Evolutionary conservation across 106 monocot species (phyloP).

Genomic region (Xerophyta viscosa): DNA sequence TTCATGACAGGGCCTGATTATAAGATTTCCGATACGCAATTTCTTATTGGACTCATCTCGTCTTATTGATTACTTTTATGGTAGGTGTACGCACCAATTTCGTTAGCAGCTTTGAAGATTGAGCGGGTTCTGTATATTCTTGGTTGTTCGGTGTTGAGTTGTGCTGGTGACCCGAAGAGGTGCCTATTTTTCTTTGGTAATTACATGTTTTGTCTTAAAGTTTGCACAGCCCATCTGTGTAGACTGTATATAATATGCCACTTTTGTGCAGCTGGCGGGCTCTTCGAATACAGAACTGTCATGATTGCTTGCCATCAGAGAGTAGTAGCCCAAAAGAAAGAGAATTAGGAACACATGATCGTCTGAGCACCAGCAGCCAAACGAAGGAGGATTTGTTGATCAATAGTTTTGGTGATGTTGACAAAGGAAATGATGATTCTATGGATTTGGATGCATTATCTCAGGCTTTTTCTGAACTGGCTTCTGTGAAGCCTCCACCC

Average conservation of each 20-base stretch:
- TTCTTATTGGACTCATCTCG: not conserved
- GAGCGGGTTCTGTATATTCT: slow-evolving; percentile 64
- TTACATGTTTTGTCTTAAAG: not conserved
- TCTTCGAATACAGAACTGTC: slow-evolving; percentile 59
- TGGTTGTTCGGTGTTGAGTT: slow-evolving; percentile 42
- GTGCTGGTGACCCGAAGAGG: slow-evolving; percentile 42
- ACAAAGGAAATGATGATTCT: slow-evolving; percentile 32
- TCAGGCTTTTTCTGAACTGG: slow-evolving; percentile 42
- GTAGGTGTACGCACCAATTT: slow-evolving; percentile 78
- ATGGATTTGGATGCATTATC: slow-evolving; percentile 51
- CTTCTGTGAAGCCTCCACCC: slow-evolving; percentile 23
- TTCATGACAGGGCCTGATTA: no score
- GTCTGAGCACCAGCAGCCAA: not conserved
- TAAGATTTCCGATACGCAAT: no score
- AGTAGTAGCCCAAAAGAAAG: not conserved
- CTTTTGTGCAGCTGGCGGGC: slow-evolving; percentile 55
- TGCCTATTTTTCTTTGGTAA: slow-evolving; percentile 6
- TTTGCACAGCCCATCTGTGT: no score
- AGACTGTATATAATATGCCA: no score
- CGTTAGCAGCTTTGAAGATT: slow-evolving; percentile 15
- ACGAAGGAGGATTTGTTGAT: not conserved
- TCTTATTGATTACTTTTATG: slow-evolving; percentile 1
- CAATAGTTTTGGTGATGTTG: slow-evolving; percentile 8
- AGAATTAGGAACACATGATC: no score
- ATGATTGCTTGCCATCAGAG: not conserved